Base-by-base conservation (phyloP, 371 early-diverging fungal genomes). In the Syncephalastrum contaminatum region DNA sequence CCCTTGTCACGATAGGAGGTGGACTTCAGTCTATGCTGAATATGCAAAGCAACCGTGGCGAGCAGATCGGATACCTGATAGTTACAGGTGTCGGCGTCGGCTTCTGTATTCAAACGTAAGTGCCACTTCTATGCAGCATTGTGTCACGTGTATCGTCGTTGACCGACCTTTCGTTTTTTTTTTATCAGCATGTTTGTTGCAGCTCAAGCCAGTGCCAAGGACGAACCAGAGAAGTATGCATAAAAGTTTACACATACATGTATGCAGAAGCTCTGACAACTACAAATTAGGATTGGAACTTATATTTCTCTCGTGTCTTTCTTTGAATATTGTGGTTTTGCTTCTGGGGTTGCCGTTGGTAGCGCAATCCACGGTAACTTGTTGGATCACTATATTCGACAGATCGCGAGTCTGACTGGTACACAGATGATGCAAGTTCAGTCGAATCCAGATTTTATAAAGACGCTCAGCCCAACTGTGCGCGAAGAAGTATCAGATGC, bases 71-170 rank as follows among this genome's bases (percentile, higher is more conserved):
- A 0, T 75, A 59, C 58, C 54, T 84, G 19, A 44, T 87, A 25
- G 43, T 87, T 54, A 64, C 76, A n/a, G 87, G 87, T 2, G 24
- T 71, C 15, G 85, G 84, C 4, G 60, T 73, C 21, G 87, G 87
- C 3, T 53, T 64, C 36, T 63, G 66, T 20, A 65, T 82, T 52
- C 87, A 87, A 50, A 67, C 54, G 63, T 63, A 42, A 15, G 21
- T 0, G 14, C 8, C 19, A n/a, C 15, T 44, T 19, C 13, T 10
- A 30, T 30, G 36, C 10, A 12, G 2, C 36, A 12, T 12, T 30
- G 12, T 10, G 36, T 30, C n/a, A 30, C 12, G 10, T 10, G 10
- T 5, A 10, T 6, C 36, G 10, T 30, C 10, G 2, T 10, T 30
- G 36, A 5, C n/a, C n/a, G n/a, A n/a, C n/a, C n/a, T n/a, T 30